These are phyloP conservation scores for Fagopyrum esculentum DNA, from an alignment of 148 eudicot genomes.

Conservation along the genomic window DNA sequence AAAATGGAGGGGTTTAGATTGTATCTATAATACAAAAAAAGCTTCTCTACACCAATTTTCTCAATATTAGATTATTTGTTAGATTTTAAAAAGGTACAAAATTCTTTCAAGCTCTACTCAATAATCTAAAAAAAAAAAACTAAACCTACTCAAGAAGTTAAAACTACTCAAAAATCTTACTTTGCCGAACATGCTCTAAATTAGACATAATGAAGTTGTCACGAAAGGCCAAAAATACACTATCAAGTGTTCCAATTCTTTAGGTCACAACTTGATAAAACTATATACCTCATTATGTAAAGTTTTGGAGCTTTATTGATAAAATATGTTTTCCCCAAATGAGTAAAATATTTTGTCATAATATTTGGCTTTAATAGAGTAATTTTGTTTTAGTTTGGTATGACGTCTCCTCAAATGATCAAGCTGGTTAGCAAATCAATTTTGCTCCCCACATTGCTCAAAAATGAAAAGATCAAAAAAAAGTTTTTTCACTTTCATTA, in stretches of 20 bases:
- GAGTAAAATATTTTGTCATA: background rate
- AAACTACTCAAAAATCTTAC: too few relatives aligned
- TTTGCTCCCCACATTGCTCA: conserved; percentile 9
- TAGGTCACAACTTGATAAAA: background rate
- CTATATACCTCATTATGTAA: background rate
- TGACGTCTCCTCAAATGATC: conserved; percentile 6
- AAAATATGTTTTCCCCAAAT: background rate
- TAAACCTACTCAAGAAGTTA: too few relatives aligned
- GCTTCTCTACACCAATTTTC: too few relatives aligned
- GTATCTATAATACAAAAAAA: too few relatives aligned
- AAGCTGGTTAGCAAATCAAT: conserved; percentile 7
- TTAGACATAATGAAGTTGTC: too few relatives aligned
- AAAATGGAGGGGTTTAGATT: too few relatives aligned
- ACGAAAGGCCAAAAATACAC: background rate
- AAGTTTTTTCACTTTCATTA: background rate
- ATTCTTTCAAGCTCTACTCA: too few relatives aligned
- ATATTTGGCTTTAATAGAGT: background rate
- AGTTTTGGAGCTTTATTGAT: background rate
- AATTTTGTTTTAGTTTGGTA: conserved; percentile 1
- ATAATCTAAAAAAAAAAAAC: too few relatives aligned
- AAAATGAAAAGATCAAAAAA: background rate
- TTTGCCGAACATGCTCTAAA: too few relatives aligned
- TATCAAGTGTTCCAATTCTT: background rate
- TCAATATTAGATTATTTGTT: too few relatives aligned
- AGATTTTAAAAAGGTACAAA: too few relatives aligned